These are phyloP conservation scores for Filobasidium floriforme DNA, from an alignment of 768 basidiomycete genomes.

Conservation along the genomic window DNA sequence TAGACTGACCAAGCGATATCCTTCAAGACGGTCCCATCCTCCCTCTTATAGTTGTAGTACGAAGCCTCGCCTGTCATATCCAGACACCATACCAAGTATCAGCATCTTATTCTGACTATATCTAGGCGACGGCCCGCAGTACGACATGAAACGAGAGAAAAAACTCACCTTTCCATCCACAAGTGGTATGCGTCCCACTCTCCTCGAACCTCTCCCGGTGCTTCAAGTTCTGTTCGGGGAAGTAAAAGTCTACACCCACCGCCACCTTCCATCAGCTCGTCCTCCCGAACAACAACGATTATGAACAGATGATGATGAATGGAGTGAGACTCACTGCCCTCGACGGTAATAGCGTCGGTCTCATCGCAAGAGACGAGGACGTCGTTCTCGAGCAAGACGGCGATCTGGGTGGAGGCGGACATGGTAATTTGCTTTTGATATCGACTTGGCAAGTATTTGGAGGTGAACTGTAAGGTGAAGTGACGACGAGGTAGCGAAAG, in stretches of 20 bases:
- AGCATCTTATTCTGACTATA: too few species aligned
- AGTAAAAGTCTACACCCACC: conserved; percentile 34
- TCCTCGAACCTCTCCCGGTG: conserved; percentile 31
- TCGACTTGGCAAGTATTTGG: too few species aligned
- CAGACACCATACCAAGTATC: too few species aligned
- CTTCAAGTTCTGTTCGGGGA: conserved; percentile 36
- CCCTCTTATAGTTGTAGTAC: conserved; percentile 38
- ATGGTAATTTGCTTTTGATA: conserved; percentile 1
- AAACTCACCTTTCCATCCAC: conserved; percentile 40
- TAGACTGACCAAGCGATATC: conserved; percentile 36
- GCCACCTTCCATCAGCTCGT: background rate
- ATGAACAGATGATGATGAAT: too few species aligned
- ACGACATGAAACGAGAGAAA: too few species aligned
- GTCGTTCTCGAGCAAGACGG: conserved; percentile 35
- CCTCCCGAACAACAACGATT: background rate
- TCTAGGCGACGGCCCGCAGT: too few species aligned
- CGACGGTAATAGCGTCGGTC: conserved; percentile 37
- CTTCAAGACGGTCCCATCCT: conserved; percentile 37
- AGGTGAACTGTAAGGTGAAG: background rate
- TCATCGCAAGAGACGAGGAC: conserved; percentile 31
- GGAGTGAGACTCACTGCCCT: conserved; percentile 28
- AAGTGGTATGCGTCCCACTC: conserved; percentile 36
- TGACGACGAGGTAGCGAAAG: too few species aligned
- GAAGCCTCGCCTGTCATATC: conserved; percentile 32
- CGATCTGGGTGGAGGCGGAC: conserved; percentile 22